Base-by-base conservation (phyloP, 495 filamentous ascomycete species). In the Tuber calosporum region DNA sequence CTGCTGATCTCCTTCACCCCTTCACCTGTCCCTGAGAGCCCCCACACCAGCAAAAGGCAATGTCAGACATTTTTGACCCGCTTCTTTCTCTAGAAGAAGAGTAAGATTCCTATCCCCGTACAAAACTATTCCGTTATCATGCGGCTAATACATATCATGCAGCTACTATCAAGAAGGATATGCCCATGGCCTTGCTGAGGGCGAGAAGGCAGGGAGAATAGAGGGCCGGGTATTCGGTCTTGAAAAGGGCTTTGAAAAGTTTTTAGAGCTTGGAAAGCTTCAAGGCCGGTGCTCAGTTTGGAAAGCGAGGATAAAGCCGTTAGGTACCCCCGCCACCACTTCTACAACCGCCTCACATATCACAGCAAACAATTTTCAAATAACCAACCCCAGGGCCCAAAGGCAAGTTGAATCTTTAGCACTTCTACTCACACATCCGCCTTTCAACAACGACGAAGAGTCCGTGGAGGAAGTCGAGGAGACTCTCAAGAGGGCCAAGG, bases 171-270 rank as follows among this genome's bases (percentile, higher is more conserved):
- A 88, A 62, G 89, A 96, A 82, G 96, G 95, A 48, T 94, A 92
- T 82, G 82, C 85, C 13, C 85, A 93, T 73, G 95, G 95, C 30
- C 79, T 87, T 41, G 84, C 85, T 62, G 96, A 97, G 82, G 95
- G 95, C 38, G 85, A 87, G n/a, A 85, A 86, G 77, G 89, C 92
- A 20, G 95, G 96, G 17, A 89, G 88, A 40, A 88, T 90, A 67
- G 95, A 99, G 86, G 96, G 96, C 53, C 91, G 92, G 45, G 85
- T 91, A 19, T 92, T 98, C 81, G 95, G 94, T 0, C 86, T 98
- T 4, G 91, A 96, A 79, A 96, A 95, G 77, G 95, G 94, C 1
- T 98, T 94, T 73, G 92, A 95, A 80, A 97, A 96, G 83, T 97
- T 92, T 78, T 77, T 89, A 20, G 89, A 91, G 73, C 87, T 93